Evolutionary conservation across 345 rosid species (phyloP), one percentile per base, ranked within the genome.

Genomic region (Hibiscus syriacus): DNA sequence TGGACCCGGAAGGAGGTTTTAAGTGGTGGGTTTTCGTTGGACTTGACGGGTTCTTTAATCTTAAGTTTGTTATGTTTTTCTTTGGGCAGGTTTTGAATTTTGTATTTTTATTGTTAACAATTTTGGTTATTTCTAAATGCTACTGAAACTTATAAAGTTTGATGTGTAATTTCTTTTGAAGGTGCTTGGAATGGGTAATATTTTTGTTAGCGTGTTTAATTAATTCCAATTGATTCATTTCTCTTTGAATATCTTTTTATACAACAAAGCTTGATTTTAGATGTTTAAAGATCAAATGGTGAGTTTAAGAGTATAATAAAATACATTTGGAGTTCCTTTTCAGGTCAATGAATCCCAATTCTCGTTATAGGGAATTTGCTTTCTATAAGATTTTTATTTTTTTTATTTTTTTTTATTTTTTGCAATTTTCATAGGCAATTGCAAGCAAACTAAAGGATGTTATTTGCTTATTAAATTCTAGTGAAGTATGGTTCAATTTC

Each of bases 1-100:
- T 11, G 76, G 78, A 30, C 20, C 75, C 2, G 67, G 80, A 67
- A 79, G 83, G 73, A 76, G 74, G 73, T 70, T 66, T 50, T 66
- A 14, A 63, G 54, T 3, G 34, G 16, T 63, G 67, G 38, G 22
- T 26, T 11, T 49, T 7, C 65, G 27, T 36, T 36, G 48, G 48
- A 22, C 14, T 39, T 43, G 34, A 43, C 0, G 67, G 54, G 54
- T 63, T 63, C 17, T 43, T 41, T 41, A 63, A 52, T 52, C 12
- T 22, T 52, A 50, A 63, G 22, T 23, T 2, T 12, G 5, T 12
- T 63, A 43, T 25, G 38, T 52, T 52, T 53, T 53, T 6, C 22
- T 53, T 22, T 10, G 29, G 29, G 56, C 9, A 48, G 8, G 1
- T 48, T 48, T 48, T 48, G 8, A 17, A 7, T 16, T 2, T 32